These are phyloP conservation scores for Solanum arcanum DNA, from an alignment of 257 asterid genomes.

Conservation along the genomic window DNA sequence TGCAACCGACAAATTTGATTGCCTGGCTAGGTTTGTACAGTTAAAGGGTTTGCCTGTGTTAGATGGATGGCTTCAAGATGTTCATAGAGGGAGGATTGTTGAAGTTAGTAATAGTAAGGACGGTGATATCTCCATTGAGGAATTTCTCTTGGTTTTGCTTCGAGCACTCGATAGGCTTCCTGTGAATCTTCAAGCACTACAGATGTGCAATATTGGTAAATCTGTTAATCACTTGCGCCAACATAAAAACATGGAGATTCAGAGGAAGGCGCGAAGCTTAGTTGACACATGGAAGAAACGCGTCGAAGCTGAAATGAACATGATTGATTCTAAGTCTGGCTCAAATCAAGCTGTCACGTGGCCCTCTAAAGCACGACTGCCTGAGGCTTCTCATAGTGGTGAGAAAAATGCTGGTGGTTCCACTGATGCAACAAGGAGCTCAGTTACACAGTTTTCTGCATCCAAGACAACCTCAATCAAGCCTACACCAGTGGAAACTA, in stretches of 20 bases:
- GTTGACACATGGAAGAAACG: constrained; percentile 65
- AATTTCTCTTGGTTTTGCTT: constrained; percentile 42
- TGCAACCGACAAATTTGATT: constrained; percentile 40
- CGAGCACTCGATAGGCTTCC: constrained; percentile 52
- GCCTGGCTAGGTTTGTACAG: constrained; percentile 40
- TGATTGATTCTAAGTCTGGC: constrained; percentile 32
- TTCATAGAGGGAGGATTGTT: constrained; percentile 31
- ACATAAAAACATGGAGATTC: constrained; percentile 44
- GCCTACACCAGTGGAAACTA: constrained; percentile 27
- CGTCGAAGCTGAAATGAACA: constrained; percentile 52
- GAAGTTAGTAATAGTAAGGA: constrained; percentile 26
- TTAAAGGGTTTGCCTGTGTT: constrained; percentile 44
- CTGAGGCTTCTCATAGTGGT: constrained; percentile 21
- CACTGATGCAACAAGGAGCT: constrained; percentile 24
- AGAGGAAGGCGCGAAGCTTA: constrained; percentile 40
- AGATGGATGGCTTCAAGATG: constrained; percentile 51
- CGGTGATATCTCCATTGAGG: constrained; percentile 35
- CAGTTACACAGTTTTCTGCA: constrained; percentile 25
- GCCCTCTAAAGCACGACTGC: constrained; percentile 30
- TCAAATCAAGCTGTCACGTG: constrained; percentile 23
- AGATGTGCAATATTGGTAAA: constrained; percentile 51
- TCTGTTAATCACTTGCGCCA: constrained; percentile 46
- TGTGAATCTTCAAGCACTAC: constrained; percentile 41
- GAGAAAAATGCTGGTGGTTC: constrained; percentile 24
- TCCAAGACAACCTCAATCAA: constrained; percentile 19